Evolutionary conservation across 352 stramenopile species (phyloP).

Genomic region (Phytopythium chamaehyphon): DNA sequence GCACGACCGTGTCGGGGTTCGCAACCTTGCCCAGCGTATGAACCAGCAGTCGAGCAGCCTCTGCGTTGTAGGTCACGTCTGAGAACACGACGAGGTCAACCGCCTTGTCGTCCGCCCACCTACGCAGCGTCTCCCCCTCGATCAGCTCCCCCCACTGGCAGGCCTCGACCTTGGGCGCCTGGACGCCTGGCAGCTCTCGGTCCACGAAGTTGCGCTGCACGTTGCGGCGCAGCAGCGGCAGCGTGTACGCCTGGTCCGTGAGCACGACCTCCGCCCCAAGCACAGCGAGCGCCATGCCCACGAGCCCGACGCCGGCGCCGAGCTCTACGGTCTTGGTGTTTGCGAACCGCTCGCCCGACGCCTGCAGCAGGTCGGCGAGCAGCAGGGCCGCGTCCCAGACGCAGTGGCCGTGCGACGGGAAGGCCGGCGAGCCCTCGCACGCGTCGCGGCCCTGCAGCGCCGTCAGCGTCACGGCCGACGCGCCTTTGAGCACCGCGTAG

Average conservation of each 20-base stretch:
- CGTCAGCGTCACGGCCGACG: slow-evolving; percentile 12
- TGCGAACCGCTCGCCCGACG: slow-evolving; percentile 3
- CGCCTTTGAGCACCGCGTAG: slow-evolving; percentile 16
- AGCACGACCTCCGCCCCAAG: slow-evolving; percentile 36
- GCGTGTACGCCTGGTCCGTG: slow-evolving; percentile 46
- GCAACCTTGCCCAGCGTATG: slow-evolving; percentile 26
- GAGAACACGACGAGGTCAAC: slow-evolving; percentile 43
- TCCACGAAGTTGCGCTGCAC: slow-evolving; percentile 33
- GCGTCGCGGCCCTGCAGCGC: slow-evolving; percentile 33
- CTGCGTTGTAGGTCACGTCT: slow-evolving; percentile 46
- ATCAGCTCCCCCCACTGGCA: slow-evolving; percentile 39
- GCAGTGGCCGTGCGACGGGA: slow-evolving; percentile 49
- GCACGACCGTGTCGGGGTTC: slow-evolving; percentile 21
- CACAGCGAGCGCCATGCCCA: slow-evolving; percentile 44
- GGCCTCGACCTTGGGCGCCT: slow-evolving; percentile 21
- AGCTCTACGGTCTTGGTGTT: slow-evolving; percentile 35
- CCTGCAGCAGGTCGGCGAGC: slow-evolving; percentile 44
- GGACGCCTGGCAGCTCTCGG: not conserved
- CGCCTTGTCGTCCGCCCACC: slow-evolving; percentile 14
- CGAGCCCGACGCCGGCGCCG: slow-evolving; percentile 41
- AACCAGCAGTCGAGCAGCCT: slow-evolving; percentile 29
- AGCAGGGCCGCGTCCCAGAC: slow-evolving; percentile 56
- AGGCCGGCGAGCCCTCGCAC: slow-evolving; percentile 26
- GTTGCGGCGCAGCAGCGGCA: slow-evolving; percentile 46
- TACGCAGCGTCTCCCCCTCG: slow-evolving; percentile 10